phyloP scores from a whole-genome alignment of 768 basidiomycete genomes.

The Trichaptum fuscoviolaceum region DNA sequence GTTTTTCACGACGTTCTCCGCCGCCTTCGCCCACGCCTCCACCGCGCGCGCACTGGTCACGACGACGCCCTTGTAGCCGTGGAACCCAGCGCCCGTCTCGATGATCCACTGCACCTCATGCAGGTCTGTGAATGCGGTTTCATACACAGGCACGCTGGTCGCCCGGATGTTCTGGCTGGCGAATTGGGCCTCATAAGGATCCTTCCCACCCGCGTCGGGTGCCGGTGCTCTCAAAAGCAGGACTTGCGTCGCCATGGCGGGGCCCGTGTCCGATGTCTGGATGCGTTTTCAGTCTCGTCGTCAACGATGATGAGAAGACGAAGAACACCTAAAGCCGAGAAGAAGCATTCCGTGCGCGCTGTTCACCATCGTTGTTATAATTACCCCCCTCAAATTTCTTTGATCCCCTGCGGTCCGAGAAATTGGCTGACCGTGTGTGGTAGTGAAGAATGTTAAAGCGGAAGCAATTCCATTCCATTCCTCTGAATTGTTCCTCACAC shows the following conservation, averaged over 20 bases:
- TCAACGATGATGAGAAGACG: background rate
- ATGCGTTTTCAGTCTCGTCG: background rate
- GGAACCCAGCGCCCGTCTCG: constrained; percentile 27
- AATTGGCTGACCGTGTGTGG: background rate
- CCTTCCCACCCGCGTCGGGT: constrained; percentile 25
- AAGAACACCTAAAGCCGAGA: background rate
- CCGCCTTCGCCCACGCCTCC: constrained; percentile 59
- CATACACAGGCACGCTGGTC: constrained; percentile 64
- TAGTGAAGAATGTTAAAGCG: background rate
- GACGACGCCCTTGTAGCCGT: constrained; percentile 52
- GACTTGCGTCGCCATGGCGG: constrained; percentile 25
- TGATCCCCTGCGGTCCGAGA: background rate
- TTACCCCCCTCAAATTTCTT: background rate
- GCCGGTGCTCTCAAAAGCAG: constrained; percentile 37
- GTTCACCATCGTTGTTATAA: background rate
- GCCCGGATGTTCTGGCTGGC: constrained; percentile 41
- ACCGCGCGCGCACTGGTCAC: constrained; percentile 76
- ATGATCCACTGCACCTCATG: constrained; percentile 40
- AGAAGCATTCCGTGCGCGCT: background rate
- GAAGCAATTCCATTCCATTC: background rate
- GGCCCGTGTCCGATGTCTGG: background rate
- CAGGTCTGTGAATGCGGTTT: constrained; percentile 54
- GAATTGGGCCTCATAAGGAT: constrained; percentile 58
- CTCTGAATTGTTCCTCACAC: background rate
- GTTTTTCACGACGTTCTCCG: constrained; percentile 19